phyloP scores from a whole-genome alignment of 306 rosid species.

The Acacia acuminata region DNA sequence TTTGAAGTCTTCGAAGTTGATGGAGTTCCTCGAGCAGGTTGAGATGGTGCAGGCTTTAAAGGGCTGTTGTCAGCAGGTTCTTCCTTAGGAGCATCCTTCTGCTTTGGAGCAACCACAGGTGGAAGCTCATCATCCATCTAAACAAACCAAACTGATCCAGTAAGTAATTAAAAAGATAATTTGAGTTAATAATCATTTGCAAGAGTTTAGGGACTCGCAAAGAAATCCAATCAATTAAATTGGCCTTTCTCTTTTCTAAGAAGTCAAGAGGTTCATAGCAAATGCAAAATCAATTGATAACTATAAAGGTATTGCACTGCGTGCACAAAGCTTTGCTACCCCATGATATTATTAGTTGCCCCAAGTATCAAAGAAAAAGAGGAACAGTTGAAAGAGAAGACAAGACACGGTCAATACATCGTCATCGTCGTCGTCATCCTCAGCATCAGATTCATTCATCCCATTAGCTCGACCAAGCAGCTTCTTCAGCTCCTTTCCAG shows the following conservation, averaged over 20 bases:
- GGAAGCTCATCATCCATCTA: conserved; percentile 83
- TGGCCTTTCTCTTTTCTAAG: conserved; percentile 8
- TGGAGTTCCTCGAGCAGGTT: conserved; percentile 65
- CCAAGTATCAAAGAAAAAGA: conserved; percentile 19
- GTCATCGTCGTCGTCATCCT: conserved; percentile 71
- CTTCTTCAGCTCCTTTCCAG: conserved; percentile 96
- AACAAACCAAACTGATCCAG: conserved; percentile 31
- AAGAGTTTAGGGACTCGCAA: conserved; percentile 1
- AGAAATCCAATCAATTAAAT: conserved; percentile 7
- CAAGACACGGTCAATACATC: conserved; percentile 37
- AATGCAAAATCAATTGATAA: conserved; percentile 22
- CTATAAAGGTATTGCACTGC: conserved; percentile 10
- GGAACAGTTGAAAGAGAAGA: conserved; percentile 5
- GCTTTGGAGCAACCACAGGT: conserved; percentile 59
- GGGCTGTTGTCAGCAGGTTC: conserved; percentile 85
- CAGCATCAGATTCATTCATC: conserved; percentile 80
- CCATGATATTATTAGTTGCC: conserved; percentile 15
- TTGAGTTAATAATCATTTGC: conserved; percentile 11
- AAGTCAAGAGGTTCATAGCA: conserved; percentile 3
- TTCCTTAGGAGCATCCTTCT: conserved; percentile 81
- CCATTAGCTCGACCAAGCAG: conserved; percentile 76
- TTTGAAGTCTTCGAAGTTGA: conserved; percentile 48
- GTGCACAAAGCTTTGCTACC: conserved; percentile 8
- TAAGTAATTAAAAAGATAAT: conserved; percentile 22
- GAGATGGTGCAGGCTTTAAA: conserved; percentile 47